phyloP scores from a whole-genome alignment of 208 protist species.

The Trichomonas tenax region DNA sequence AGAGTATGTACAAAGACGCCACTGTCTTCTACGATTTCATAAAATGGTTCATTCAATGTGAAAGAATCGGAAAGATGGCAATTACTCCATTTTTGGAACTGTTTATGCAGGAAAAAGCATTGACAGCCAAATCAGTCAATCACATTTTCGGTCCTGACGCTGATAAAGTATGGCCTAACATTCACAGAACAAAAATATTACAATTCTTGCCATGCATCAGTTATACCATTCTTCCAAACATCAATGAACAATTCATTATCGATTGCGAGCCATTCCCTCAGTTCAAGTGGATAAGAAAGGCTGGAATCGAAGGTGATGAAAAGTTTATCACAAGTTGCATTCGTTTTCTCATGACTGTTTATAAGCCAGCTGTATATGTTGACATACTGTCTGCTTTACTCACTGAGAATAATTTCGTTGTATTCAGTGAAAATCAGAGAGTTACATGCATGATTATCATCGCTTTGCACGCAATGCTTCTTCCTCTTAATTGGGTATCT shows the following conservation, averaged over 20 bases:
- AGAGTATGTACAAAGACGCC: not conserved
- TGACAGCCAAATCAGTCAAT: not conserved
- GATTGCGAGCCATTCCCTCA: not conserved
- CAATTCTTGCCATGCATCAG: not conserved
- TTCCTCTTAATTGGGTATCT: not conserved
- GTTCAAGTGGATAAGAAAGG: not conserved
- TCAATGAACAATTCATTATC: not conserved
- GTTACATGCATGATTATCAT: not conserved
- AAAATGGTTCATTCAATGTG: not conserved
- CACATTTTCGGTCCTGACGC: not conserved
- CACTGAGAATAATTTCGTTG: not conserved
- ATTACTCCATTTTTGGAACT: not conserved
- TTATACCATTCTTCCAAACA: not conserved
- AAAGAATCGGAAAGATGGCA: not conserved
- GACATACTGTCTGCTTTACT: not conserved
- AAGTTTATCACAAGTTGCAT: not conserved
- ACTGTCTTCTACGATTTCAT: not conserved
- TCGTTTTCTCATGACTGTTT: not conserved
- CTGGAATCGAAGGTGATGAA: too few species aligned
- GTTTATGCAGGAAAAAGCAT: not conserved
- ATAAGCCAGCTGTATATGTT: not conserved
- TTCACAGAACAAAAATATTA: not conserved
- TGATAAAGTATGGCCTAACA: not conserved
- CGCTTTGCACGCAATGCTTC: not conserved
- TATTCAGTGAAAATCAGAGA: not conserved